Conservation (phyloP, 192 early-diverging fungal species). For the Diversispora eburnea region DNA sequence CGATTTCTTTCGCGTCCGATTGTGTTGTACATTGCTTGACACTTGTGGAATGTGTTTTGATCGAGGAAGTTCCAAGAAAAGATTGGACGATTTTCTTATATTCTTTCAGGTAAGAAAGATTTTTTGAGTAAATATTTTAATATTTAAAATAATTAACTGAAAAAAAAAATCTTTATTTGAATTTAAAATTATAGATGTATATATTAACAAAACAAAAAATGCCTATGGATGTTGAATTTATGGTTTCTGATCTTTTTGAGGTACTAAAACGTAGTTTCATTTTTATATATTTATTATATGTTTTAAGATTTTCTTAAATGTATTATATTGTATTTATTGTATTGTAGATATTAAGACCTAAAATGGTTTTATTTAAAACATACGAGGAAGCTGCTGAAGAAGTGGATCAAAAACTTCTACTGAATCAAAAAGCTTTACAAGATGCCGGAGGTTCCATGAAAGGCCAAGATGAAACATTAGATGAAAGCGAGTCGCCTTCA, state of each 20-base stretch:
- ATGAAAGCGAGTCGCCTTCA: constrained; percentile 46
- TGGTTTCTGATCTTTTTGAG: constrained; percentile 77
- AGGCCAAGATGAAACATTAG: constrained; percentile 35
- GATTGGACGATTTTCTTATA: constrained; percentile 69
- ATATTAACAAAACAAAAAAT: constrained; percentile 73
- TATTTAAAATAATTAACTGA: too few relatives aligned
- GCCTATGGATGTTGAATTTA: constrained; percentile 88
- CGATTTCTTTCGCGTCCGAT: constrained; percentile 91
- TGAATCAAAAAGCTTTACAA: constrained; percentile 49
- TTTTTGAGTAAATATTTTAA: background rate
- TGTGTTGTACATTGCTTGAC: constrained; percentile 82
- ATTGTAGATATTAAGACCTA: constrained; percentile 55
- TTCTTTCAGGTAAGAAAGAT: constrained; percentile 67
- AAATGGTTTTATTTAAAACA: constrained; percentile 50
- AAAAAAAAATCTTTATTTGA: background rate
- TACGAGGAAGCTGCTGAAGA: constrained; percentile 81
- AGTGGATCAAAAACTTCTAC: constrained; percentile 54
- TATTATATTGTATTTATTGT: background rate
- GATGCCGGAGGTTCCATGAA: constrained; percentile 35
- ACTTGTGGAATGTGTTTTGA: constrained; percentile 84
- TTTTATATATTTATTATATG: background rate
- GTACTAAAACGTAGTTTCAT: constrained; percentile 31
- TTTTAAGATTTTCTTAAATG: background rate
- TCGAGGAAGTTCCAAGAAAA: constrained; percentile 58
- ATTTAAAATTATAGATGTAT: constrained; percentile 64